Base-by-base conservation (phyloP, 768 basidiomycete genomes). In the Hygrocybe coccinea region DNA sequence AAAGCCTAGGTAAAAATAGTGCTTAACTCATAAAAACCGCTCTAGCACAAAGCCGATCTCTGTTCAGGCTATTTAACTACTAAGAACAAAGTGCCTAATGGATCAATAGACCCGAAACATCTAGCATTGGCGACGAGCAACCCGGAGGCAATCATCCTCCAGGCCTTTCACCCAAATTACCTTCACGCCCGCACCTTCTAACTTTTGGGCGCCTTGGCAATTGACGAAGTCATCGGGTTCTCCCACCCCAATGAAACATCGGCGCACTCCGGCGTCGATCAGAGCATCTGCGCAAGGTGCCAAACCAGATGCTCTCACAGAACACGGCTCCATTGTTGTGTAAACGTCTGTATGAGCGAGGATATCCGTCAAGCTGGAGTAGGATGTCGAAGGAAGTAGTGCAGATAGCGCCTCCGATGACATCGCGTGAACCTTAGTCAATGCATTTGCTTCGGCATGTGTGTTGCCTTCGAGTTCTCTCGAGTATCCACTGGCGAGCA, bases 261-360 rank as follows among this genome's bases (percentile, higher is more conserved):
- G 78, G 45, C 74, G 79, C 38, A 98, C 76, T 39, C 75, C 74
- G 3, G 88, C 85, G 14, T 75, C 75, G 34, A 97, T 81, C 50
- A 98, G 79, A 2, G 89, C 87, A 58, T 93, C 82, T 9, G 91
- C 85, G 67, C 97, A 98, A 1, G 94, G 86, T 0, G 84, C 70
- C 43, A 95, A 77, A 2, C 95, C 95, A 0, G 91, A 94, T 8
- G 91, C 87, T 56, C 97, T 77, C 34, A 89, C 70, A 4, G 93
- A 95, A 67, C 97, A 99, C 9, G 95, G 97, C 66, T 99, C 97
- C 76, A 99, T 81, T 0, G 97, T 98, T 0, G 95, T 95, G 66
- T 97, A 98, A 41, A 89, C 85, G 67, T 92, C 89, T 21, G 84
- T 76, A 21, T 76, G 76, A 17, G 71, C 57, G 39, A 89, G 69